Evolutionary conservation across 495 filamentous ascomycete species (phyloP), one percentile per base, ranked within the genome.

Genomic region (Thozetella sp.): DNA sequence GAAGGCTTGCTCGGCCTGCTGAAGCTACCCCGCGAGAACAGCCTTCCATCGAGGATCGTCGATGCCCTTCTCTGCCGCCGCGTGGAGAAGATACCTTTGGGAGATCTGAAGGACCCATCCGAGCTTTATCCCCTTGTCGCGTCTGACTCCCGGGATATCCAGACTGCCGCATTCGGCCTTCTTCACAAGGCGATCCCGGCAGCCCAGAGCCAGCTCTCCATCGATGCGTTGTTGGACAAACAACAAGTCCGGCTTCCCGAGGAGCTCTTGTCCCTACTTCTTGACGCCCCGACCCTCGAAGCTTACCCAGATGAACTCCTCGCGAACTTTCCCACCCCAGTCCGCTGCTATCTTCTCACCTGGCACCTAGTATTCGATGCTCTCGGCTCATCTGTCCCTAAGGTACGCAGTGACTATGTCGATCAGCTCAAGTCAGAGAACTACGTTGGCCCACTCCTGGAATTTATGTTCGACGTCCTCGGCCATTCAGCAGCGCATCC

Each of bases 301-400:
- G 63, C 63, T 20, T 80, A 79, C 51, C 60, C 75, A 1, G 79
- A 79, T 13, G 79, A 81, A 27, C 59, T 71, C 0, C 69, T 81
- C n/a, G 75, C 56, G 56, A 69, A 59, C 72, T 96, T 74, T 75
- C 87, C 67, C 55, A 75, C 60, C 54, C 82, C 63, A 1, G 64
- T 87, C 45, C 81, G 90, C 51, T 86, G 88, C 3, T 99, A 97
- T 68, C 81, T 98, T n/a, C 76, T 97, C 25, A 90, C 93, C 43
- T 98, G 95, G 95, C 85, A 92, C 57, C 76, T 98, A 15, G 84
- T 97, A 2, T 97, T 96, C 67, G 93, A 95, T 64, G 90, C 93
- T 59, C 95, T 95, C 68, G 76, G 82, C 52, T 86, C 88, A 46
- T 86, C 93, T 4, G 93, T 93, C 3, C 87, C 88, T 68, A 88